Percentiles rank a stretch among this genome's conserved stretches.
These are phyloP conservation scores for Patellaria atrata DNA, from an alignment of 495 filamentous ascomycete genomes.

Conservation along the genomic window DNA sequence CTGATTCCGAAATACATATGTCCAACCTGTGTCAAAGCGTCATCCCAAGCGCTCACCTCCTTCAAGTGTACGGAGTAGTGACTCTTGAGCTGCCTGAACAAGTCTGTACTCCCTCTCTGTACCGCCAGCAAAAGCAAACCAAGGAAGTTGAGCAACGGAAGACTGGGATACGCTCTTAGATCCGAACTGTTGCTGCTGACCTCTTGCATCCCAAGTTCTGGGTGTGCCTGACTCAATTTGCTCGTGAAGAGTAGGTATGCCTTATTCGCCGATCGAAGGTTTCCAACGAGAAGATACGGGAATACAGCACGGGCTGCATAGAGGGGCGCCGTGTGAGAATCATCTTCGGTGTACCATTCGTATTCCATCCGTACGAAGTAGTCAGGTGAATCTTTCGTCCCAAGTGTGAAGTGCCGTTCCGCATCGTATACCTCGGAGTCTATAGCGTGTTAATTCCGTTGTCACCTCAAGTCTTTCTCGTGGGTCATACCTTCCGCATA, in stretches of 20 bases:
- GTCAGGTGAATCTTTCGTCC: constrained; percentile 78
- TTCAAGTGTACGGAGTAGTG: constrained; percentile 68
- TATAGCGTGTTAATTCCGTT: too few species aligned
- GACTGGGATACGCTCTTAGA: constrained; percentile 64
- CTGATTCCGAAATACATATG: constrained; percentile 98
- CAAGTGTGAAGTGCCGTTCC: constrained; percentile 76
- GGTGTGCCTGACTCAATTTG: constrained; percentile 52
- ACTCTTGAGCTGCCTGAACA: constrained; percentile 68
- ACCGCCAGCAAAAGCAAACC: constrained; percentile 68
- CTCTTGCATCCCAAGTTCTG: constrained; percentile 58
- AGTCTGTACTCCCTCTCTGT: constrained; percentile 60
- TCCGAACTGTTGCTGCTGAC: constrained; percentile 64
- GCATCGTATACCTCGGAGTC: constrained; percentile 86
- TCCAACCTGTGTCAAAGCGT: constrained; percentile 69
- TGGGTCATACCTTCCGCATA: constrained; percentile 82
- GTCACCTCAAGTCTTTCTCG: too few species aligned
- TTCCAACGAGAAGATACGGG: constrained; percentile 80
- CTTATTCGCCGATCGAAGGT: constrained; percentile 75
- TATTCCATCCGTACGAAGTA: constrained; percentile 71
- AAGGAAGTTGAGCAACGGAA: constrained; percentile 89
- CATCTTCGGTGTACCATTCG: constrained; percentile 82
- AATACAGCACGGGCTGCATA: constrained; percentile 84
- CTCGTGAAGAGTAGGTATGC: constrained; percentile 67
- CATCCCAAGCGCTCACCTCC: constrained; percentile 66
- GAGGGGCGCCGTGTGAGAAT: constrained; percentile 73